Evolutionary conservation across 106 monocot genomes (phyloP).

Genomic region (Ottelia alismoides): DNA sequence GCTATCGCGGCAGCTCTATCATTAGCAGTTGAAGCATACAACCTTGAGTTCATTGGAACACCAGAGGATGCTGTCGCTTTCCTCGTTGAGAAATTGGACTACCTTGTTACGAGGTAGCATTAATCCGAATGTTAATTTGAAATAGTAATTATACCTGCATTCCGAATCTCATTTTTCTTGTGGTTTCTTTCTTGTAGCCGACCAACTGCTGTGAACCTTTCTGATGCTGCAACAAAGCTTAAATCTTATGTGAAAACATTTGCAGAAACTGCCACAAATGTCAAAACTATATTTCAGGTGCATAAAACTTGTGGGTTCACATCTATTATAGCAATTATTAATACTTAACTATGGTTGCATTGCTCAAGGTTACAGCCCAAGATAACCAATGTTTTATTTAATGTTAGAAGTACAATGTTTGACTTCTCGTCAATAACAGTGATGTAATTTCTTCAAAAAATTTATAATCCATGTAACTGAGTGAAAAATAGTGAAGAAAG

Average conservation of each 20-base stretch:
- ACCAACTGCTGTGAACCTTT: constrained; percentile 91
- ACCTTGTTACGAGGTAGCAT: constrained; percentile 72
- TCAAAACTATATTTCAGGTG: constrained; percentile 66
- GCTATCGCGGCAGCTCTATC: constrained; percentile 85
- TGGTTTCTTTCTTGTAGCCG: constrained; percentile 30
- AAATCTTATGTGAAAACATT: constrained; percentile 31
- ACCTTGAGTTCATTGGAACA: constrained; percentile 49
- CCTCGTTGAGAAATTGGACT: constrained; percentile 51
- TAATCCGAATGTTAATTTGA: not conserved
- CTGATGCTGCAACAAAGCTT: constrained; percentile 80
- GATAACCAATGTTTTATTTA: no score
- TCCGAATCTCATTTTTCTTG: not conserved
- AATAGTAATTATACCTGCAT: not conserved
- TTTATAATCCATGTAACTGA: no score
- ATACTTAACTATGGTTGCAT: no score
- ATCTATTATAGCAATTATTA: no score
- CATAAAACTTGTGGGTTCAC: no score
- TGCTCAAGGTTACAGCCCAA: no score
- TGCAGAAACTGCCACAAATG: constrained; percentile 32
- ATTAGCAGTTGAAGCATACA: constrained; percentile 53
- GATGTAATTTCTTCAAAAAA: no score
- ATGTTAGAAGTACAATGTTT: no score
- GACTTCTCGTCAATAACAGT: no score
- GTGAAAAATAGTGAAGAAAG: no score
- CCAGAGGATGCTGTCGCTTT: constrained; percentile 53